Conservation (phyloP, 768 basidiomycete genomes). For the Suillus americanus region DNA sequence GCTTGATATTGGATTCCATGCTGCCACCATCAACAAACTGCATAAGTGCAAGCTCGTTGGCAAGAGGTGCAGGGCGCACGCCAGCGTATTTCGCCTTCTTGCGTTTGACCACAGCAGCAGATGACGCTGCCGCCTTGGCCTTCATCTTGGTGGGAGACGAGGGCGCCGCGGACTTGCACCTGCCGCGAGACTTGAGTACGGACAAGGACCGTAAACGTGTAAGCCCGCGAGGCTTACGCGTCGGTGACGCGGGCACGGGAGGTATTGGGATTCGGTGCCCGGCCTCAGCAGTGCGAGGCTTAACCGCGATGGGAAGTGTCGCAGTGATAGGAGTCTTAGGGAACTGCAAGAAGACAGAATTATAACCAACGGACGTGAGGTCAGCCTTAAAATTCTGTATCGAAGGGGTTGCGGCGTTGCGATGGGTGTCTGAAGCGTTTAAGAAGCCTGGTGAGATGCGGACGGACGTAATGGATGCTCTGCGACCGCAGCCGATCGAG, state of each 20-base stretch:
- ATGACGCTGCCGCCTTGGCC: conserved; percentile 13
- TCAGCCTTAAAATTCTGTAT: conserved; percentile 49
- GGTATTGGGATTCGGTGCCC: conserved; percentile 21
- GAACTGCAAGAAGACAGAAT: conserved; percentile 62
- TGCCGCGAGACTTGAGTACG: conserved; percentile 40
- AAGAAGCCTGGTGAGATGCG: conserved; percentile 45
- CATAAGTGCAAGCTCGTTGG: conserved; percentile 66
- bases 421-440: conserved; percentile 35
- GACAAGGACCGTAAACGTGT: conserved; percentile 54
- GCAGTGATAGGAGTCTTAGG: conserved; percentile 45
- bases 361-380: conserved; percentile 63
- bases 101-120: conserved; percentile 41
- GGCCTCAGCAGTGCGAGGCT: conserved; percentile 6
- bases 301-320: conserved; percentile 12
- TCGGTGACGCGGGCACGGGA: conserved; percentile 9
- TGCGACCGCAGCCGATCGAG: conserved; percentile 29
- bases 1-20: conserved; percentile 52
- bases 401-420: conserved; percentile 39
- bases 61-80: conserved; percentile 47
- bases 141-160: conserved; percentile 27
- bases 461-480: conserved; percentile 39
- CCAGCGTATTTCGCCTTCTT: conserved; percentile 53
- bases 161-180: conserved; percentile 35
- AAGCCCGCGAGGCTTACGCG: conserved; percentile 30
- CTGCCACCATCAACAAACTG: conserved; percentile 68